phyloP scores from a whole-genome alignment of 1,284 basidiomycete species.

The Trametes hirsuta region DNA sequence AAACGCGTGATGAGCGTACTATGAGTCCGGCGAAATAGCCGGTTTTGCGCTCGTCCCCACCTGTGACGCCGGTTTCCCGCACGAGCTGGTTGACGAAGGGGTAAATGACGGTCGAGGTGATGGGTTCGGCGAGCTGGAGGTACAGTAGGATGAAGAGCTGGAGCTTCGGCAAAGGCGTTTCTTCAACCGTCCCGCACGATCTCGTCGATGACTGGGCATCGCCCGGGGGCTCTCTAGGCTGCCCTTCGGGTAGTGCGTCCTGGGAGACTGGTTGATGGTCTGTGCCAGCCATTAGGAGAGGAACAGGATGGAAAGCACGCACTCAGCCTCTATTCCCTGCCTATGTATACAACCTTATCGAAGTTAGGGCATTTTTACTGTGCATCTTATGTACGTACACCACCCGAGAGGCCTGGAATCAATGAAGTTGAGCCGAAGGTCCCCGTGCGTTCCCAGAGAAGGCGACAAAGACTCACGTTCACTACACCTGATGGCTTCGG shows the following conservation, averaged over 20 bases:
- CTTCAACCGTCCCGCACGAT: slow-evolving; percentile 21
- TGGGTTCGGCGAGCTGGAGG: slow-evolving; percentile 58
- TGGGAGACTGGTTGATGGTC: background rate
- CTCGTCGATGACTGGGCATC: background rate
- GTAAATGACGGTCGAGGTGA: slow-evolving; percentile 67
- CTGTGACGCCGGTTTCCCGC: slow-evolving; percentile 66
- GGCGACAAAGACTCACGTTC: slow-evolving; percentile 10
- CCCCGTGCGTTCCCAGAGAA: background rate
- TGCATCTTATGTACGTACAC: slow-evolving; percentile 6
- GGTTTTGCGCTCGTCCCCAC: slow-evolving; percentile 51
- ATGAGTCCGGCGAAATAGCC: slow-evolving; percentile 58
- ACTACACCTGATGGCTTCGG: background rate
- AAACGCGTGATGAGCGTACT: slow-evolving; percentile 36
- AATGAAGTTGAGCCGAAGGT: background rate
- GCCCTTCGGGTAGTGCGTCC: background rate
- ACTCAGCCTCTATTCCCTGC: no score
- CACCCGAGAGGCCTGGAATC: background rate
- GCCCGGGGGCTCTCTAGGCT: background rate
- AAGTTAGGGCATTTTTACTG: background rate
- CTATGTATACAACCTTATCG: background rate
- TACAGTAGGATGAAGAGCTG: slow-evolving; percentile 65
- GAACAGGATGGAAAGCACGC: no score
- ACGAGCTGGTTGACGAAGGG: slow-evolving; percentile 53
- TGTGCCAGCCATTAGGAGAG: background rate
- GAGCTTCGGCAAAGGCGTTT: slow-evolving; percentile 62